Percentiles rank a stretch among this genome's conserved stretches.
Evolutionary conservation across 345 rosid genomes (phyloP).

Genomic region (Dimocarpus longan): DNA sequence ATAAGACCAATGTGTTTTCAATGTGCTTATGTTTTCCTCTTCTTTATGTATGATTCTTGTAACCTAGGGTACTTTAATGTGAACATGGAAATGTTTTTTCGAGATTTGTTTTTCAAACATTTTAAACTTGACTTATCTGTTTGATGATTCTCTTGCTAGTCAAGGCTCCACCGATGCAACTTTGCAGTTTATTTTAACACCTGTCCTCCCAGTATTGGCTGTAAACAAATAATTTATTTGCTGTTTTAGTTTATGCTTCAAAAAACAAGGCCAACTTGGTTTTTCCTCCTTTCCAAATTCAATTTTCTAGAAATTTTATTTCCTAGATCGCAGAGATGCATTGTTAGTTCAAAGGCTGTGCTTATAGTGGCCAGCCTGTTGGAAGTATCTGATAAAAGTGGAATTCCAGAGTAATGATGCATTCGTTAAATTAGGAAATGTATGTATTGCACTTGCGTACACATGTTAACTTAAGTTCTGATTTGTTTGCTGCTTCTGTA

Average conservation of each 20-base stretch:
- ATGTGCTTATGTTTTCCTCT: background rate
- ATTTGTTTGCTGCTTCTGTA: conserved; percentile 6
- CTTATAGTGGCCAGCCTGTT: background rate
- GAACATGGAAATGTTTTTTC: background rate
- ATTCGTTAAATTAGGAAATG: background rate
- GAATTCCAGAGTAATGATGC: background rate
- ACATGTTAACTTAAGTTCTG: background rate
- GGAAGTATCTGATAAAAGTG: background rate
- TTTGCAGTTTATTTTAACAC: background rate
- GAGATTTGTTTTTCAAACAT: background rate
- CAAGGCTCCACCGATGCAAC: background rate
- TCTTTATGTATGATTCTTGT: background rate
- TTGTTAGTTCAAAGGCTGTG: background rate
- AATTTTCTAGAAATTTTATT: background rate
- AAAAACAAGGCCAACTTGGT: background rate
- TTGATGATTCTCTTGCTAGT: background rate
- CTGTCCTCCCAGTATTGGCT: background rate
- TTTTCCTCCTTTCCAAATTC: background rate
- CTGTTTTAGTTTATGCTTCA: background rate
- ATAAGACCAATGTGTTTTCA: background rate
- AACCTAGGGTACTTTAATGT: background rate
- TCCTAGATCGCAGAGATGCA: background rate
- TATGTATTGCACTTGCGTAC: background rate
- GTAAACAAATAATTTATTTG: background rate
- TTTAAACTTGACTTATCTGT: background rate